Evolutionary conservation across 768 basidiomycete genomes (phyloP).

Genomic region (Jaapia argillacea): DNA sequence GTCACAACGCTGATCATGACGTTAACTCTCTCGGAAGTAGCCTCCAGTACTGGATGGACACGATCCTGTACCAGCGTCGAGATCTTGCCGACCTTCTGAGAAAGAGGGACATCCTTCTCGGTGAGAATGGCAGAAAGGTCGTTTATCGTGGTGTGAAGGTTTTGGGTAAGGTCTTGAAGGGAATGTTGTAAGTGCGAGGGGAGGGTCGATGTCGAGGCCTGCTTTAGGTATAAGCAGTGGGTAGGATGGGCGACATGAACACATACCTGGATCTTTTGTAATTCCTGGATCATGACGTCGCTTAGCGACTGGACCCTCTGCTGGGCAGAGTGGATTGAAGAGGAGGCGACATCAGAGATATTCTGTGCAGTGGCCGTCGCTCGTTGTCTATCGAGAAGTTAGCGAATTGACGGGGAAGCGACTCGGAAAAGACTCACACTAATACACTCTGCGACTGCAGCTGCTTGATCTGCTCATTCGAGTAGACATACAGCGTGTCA

Average conservation of each 20-base stretch:
- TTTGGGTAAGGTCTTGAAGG: slow-evolving; percentile 47
- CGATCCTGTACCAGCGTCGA: slow-evolving; percentile 48
- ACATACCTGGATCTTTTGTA: slow-evolving; percentile 45
- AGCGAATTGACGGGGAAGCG: slow-evolving; percentile 1
- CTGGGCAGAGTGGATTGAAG: slow-evolving; percentile 45
- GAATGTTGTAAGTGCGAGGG: slow-evolving; percentile 45
- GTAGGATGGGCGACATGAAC: background rate
- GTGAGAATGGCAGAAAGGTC: slow-evolving; percentile 46
- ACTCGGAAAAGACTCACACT: slow-evolving; percentile 35
- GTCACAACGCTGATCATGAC: slow-evolving; percentile 18
- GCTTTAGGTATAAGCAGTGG: slow-evolving; percentile 10
- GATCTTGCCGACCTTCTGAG: slow-evolving; percentile 53
- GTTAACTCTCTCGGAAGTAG: slow-evolving; percentile 19
- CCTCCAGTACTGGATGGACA: slow-evolving; percentile 52
- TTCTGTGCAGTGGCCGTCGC: slow-evolving; percentile 59
- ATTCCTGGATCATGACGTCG: slow-evolving; percentile 54
- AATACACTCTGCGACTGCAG: slow-evolving; percentile 55
- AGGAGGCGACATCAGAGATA: slow-evolving; percentile 50
- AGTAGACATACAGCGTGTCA: slow-evolving; percentile 54
- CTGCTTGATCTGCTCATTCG: slow-evolving; percentile 62
- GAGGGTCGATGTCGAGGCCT: slow-evolving; percentile 44
- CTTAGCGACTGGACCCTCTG: slow-evolving; percentile 49
- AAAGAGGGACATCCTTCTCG: slow-evolving; percentile 42
- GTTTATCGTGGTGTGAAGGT: slow-evolving; percentile 39
- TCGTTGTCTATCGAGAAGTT: slow-evolving; percentile 38